Evolutionary conservation across 1,284 basidiomycete genomes (phyloP), one percentile per base, ranked within the genome.

Genomic region (Earliella scabrosa): DNA sequence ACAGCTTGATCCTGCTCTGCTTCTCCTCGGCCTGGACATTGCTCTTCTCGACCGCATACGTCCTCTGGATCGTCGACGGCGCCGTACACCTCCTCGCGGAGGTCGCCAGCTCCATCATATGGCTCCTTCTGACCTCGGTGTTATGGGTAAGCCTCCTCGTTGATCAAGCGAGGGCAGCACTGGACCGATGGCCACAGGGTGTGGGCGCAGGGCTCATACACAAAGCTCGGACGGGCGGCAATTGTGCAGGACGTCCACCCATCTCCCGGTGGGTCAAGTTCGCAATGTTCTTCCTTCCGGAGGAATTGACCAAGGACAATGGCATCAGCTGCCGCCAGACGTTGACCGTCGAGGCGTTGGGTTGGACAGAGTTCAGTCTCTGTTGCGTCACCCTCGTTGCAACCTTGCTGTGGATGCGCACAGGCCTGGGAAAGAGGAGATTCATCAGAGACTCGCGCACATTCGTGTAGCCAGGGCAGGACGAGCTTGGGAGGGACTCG

Each of bases 301-400:
- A 38, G 29, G 51, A 58, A 43, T 61, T 61, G 39, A 65, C 38
- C 50, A 21, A 40, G 23, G 20, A 14, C 9, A 16, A 43, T 32
- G 53, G 53, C 29, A 49, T 58, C 65, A 88, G 85, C 62, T 91
- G 88, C 69, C 78, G 86, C 60, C 83, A 90, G 68, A 81, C 81
- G 2, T 72, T 90, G 57, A 88, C 88, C 8, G 84, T 89, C 13
- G 86, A 88, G 69, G 85, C 85, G 1, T 67, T 91, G 23, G 87
- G 87, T 6, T 91, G 89, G 88, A 82, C 85, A 46, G 86, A 89
- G 61, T 85, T 90, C 59, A 79, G 77, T n/a, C 68, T 92, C n/a
- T 87, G 84, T 60, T 59, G 78, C n/a, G 50, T 86, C 54, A 84
- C 86, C 10, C 68, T 89, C 45, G 49, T 79, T 6, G 75, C 78